A percentile compares a stretch with the other conserved stretches of the same genome.
phyloP scores from a whole-genome alignment of 768 basidiomycete genomes.

The Galerina marginata region DNA sequence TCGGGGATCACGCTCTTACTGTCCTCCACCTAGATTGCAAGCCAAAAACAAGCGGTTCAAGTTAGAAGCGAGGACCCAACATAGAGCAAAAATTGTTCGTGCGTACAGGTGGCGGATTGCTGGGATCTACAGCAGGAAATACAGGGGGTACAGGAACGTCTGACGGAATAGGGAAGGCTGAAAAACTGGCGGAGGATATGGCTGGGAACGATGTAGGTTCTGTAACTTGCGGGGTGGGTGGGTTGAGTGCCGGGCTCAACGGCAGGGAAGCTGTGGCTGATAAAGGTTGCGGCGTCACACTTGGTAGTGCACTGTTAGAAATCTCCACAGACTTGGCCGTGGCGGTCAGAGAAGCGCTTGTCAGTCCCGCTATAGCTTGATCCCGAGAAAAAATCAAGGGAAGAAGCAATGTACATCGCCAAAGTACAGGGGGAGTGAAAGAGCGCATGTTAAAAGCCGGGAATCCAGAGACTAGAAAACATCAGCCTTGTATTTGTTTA shows the following conservation, averaged over 20 bases:
- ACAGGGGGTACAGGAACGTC: constrained; percentile 56
- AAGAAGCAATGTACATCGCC: constrained; percentile 14
- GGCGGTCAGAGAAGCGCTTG: background rate
- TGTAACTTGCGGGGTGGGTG: background rate
- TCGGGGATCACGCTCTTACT: constrained; percentile 45
- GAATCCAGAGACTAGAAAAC: background rate
- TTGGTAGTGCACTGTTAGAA: too few relatives aligned
- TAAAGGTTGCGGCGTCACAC: background rate
- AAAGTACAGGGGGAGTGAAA: constrained; percentile 7
- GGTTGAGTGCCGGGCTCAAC: background rate
- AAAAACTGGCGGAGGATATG: constrained; percentile 39
- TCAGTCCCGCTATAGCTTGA: background rate
- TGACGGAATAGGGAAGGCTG: constrained; percentile 66
- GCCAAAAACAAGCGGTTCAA: constrained; percentile 3
- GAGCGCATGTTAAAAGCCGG: constrained; percentile 5
- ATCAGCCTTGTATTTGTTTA: constrained; percentile 11
- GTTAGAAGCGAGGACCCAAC: constrained; percentile 9
- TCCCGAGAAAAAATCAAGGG: constrained; percentile 14
- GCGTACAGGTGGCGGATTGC: constrained; percentile 48
- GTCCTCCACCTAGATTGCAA: constrained; percentile 29
- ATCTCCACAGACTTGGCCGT: background rate
- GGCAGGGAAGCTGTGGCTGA: background rate
- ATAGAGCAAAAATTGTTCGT: background rate
- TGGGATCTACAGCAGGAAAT: constrained; percentile 61
- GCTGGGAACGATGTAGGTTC: constrained; percentile 11